Conservation (phyloP, 176 grass and related monocot species). For the Raddia distichophylla region DNA sequence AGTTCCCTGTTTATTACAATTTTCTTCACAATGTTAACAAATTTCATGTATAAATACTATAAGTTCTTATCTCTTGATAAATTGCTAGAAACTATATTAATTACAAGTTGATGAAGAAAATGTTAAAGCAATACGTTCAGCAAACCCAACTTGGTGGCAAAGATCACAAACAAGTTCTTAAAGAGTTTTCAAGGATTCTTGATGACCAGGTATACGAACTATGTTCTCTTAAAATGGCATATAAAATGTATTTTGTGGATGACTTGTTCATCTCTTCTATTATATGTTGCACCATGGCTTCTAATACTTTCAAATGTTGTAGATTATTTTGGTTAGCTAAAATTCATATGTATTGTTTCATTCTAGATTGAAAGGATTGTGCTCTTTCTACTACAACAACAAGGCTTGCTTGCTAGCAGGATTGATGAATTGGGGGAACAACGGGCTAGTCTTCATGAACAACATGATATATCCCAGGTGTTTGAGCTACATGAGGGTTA, state of each 20-base stretch:
- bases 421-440: constrained; percentile 75
- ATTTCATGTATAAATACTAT: constrained; percentile 24
- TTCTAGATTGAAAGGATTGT: constrained; percentile 94
- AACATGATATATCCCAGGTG: constrained; percentile 68
- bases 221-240: constrained; percentile 28
- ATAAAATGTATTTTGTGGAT: not conserved
- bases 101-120: constrained; percentile 98
- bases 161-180: constrained; percentile 72
- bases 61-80: constrained; percentile 11
- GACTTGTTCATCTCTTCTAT: not conserved
- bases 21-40: not conserved
- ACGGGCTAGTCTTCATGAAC: constrained; percentile 51
- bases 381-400: constrained; percentile 89
- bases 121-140: constrained; percentile 74
- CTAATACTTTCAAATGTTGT: not conserved
- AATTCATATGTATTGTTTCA: constrained; percentile 14
- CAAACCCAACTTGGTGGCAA: constrained; percentile 76
- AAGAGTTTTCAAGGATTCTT: constrained; percentile 93
- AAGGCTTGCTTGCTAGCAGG: constrained; percentile 79
- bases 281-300: not conserved
- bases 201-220: constrained; percentile 77
- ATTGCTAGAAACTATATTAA: constrained; percentile 87
- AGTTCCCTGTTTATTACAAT: not conserved
- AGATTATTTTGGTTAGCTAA: constrained; percentile 16
- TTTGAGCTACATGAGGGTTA: constrained; percentile 63